Base-by-base conservation (phyloP, 192 early-diverging fungal genomes). In the Linderina pennispora region DNA sequence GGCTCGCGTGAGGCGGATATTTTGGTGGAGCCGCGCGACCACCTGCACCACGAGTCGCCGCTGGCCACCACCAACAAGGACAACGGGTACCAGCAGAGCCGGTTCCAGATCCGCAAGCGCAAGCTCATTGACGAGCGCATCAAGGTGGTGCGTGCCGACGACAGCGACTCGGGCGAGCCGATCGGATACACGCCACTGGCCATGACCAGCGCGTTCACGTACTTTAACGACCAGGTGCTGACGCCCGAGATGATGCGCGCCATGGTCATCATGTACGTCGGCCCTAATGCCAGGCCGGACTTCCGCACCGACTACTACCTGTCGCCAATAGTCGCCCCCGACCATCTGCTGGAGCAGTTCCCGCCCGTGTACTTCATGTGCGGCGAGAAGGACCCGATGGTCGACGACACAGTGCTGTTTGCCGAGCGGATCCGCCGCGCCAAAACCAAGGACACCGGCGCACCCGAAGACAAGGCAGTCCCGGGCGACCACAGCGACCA, bases 301-400 rank as follows among this genome's bases (percentile, higher is more conserved):
- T 85, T 94, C 48, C 75, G 76, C 23, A 73, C 77, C 0, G 85
- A 96, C 60, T 95, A 94, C 50, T 79, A 90, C 15, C 63, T 98
- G 9, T 87, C 81, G 20, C 95, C 95, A 1, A 75, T 89, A 8
- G 76, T 87, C 16, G 89, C 91, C 0, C 95, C 95, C 0, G 83
- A 88, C 47, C 76, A 84, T 36, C 54, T 98, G 13, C 56, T 98
- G 33, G 89, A 88, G 2, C 77, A 84, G 31, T 98, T 95, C 61
- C 95, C 95, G 15, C 86, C 87, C 18, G 87, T 86, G 0, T 93
- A 89, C 58, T 80, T 96, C 39, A 77, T 98, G 40, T 87, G 86
- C 48, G 95, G 95, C 32, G 93, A 96, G 51, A 94, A 94, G 55
- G 95, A 98, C 58, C 95, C 95, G 3, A 80, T 98, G 32, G 90